These are phyloP conservation scores for Rozella allomycis DNA, from an alignment of 371 early-diverging fungal genomes.

Conservation along the genomic window DNA sequence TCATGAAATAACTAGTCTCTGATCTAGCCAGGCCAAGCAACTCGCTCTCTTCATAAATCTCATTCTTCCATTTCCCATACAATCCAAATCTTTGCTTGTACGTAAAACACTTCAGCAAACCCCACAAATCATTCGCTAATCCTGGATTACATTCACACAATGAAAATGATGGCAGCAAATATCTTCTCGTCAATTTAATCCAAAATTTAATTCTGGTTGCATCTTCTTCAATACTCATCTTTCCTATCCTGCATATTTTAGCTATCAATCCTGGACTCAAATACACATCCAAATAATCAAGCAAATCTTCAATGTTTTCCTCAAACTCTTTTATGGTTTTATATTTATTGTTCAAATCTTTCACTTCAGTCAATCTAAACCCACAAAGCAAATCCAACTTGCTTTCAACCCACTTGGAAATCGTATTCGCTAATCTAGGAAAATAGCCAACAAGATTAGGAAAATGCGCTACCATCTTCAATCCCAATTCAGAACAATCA, in stretches of 20 bases:
- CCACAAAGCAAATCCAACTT: too few relatives aligned
- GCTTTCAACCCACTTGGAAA: too few relatives aligned
- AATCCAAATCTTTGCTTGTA: constrained; percentile 41
- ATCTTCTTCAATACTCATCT: too few relatives aligned
- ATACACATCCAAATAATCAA: constrained; percentile 13
- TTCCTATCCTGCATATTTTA: constrained; percentile 23
- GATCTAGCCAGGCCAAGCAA: neutral
- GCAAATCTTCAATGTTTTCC: constrained; percentile 9
- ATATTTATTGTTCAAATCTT: too few relatives aligned
- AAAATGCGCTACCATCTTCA: too few relatives aligned
- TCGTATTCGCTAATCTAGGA: too few relatives aligned
- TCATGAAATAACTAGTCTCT: neutral
- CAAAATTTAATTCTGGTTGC: too few relatives aligned
- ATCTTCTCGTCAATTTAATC: constrained; percentile 35
- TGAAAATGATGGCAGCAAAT: constrained; percentile 50
- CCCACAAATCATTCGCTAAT: constrained; percentile 48
- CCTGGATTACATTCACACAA: constrained; percentile 38
- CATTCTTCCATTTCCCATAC: constrained; percentile 59
- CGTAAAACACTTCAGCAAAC: constrained; percentile 33
- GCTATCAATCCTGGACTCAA: constrained; percentile 12
- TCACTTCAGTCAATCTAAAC: too few relatives aligned
- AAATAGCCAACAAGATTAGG: too few relatives aligned
- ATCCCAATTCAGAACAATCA: too few relatives aligned
- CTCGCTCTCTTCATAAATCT: constrained; percentile 24
- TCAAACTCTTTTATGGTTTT: too few relatives aligned